Evolutionary conservation across 257 asterid genomes (phyloP).

Genomic region (Capsicum rhomboideum): DNA sequence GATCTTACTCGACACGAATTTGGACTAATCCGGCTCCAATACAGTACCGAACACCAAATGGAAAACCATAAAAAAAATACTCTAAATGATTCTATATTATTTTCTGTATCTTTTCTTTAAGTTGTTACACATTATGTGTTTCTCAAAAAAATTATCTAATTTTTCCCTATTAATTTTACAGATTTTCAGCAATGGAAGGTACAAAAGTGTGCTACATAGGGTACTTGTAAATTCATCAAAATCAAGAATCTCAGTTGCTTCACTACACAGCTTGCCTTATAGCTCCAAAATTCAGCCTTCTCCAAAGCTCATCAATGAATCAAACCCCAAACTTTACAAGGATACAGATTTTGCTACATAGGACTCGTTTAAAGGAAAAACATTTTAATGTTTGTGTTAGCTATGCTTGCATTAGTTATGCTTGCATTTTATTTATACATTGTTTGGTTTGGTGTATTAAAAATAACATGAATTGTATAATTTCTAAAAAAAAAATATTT

Average conservation of each 20-base stretch:
- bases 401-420: no score
- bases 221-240: conserved; percentile 23
- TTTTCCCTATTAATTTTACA: neutral
- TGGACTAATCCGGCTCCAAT: neutral
- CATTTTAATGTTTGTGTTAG: no score
- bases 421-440: no score
- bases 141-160: no score
- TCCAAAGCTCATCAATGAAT: conserved; percentile 14
- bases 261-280: conserved; percentile 26
- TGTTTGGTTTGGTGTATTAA: no score
- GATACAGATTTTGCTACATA: conserved; percentile 23
- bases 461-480: no score
- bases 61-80: neutral
- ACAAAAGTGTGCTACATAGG: conserved; percentile 35
- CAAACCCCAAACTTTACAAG: conserved; percentile 21
- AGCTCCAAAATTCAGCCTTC: conserved; percentile 14
- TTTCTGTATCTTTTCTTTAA: neutral
- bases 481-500: no score
- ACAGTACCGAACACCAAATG: neutral
- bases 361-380: neutral
- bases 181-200: conserved; percentile 37
- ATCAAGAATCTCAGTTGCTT: conserved; percentile 27
- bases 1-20: rapidly evolving
- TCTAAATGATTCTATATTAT: neutral
- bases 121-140: no score